phyloP scores from a whole-genome alignment of 2,329 filamentous ascomycete genomes.

The Exophiala phaeomuriformis region DNA sequence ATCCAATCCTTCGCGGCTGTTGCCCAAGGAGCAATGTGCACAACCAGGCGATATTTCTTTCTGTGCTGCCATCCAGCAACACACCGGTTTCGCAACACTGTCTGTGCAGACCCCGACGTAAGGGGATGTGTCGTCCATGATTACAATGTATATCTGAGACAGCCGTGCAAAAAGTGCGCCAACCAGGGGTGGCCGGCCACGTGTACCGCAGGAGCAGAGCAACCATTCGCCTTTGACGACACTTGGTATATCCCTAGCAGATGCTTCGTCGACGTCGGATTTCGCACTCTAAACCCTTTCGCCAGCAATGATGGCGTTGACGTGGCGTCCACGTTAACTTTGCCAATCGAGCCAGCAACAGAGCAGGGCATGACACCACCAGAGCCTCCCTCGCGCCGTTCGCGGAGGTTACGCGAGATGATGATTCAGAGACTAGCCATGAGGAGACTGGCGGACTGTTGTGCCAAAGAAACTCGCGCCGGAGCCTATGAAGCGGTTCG shows the following conservation, averaged over 20 bases:
- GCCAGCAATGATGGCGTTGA: not conserved
- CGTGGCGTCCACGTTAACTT: not conserved
- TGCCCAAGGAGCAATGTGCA: slow-evolving; percentile 18
- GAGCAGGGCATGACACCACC: not conserved
- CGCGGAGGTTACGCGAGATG: slow-evolving; percentile 4
- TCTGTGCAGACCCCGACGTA: slow-evolving; percentile 9
- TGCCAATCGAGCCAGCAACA: slow-evolving; percentile 5
- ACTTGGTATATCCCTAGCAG: slow-evolving; percentile 22
- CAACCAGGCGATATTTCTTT: slow-evolving; percentile 16
- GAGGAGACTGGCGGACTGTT: slow-evolving; percentile 14
- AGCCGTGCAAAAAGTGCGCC: slow-evolving; percentile 17
- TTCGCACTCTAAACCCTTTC: slow-evolving; percentile 22
- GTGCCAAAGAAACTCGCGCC: slow-evolving; percentile 2
- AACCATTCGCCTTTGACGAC: slow-evolving; percentile 6
- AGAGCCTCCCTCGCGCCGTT: not conserved
- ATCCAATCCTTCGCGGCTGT: not conserved
- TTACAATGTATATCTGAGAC: slow-evolving; percentile 5
- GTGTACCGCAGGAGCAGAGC: not conserved
- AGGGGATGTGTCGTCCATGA: slow-evolving; percentile 15
- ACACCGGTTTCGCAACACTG: slow-evolving; percentile 18
- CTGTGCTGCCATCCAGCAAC: slow-evolving; percentile 22
- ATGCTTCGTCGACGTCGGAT: slow-evolving; percentile 25
- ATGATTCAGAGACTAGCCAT: slow-evolving; percentile 11
- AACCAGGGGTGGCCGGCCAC: not conserved
- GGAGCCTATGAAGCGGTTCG: slow-evolving; percentile 12